Base-by-base conservation (phyloP, 106 monocot genomes). In the Apostasia ramifera region DNA sequence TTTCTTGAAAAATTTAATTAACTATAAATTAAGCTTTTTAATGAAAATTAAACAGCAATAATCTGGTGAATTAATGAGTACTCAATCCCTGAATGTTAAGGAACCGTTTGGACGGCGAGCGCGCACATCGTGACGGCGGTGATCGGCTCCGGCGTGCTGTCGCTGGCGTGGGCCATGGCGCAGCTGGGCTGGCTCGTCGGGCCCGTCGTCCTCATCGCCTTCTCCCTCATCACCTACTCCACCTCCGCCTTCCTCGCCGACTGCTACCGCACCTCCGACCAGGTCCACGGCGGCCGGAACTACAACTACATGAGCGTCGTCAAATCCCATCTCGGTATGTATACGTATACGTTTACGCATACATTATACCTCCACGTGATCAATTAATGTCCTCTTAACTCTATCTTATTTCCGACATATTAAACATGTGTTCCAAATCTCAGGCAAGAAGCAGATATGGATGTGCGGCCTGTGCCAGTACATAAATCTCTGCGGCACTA, bases 41-140 rank as follows among this genome's bases (percentile, higher is more conserved):
- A n/a, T n/a, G n/a, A n/a, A n/a, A n/a, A n/a, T n/a, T 13, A 73
- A 50, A 26, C 26, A 26, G 26, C 26, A 26, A 26, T 26, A 26
- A 6, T 55, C 2, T 9, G 40, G 10, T 71, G 26, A 9, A 26
- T 47, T 47, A 4, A 59, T 71, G 14, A 9, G 43, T 11, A 44
- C n/a, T 11, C 39, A 5, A 6, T 3, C 39, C 11, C 9, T n/a
- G 46, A 55, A n/a, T 61, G 60, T 39, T 55, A 66, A 87, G 83
- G 87, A 14, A 83, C 74, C 1, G 57, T 83, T 4, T 80, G 87
- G 80, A 87, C 87, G 8, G 87, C 83, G 26, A 87, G 78, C 45
- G 77, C 87, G 1, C 86, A 86, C 38, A 81, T 86, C 44, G 73
- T 86, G 66, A 86, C 86, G 0, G 86, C 86, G 1, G 81, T 87